Evolutionary conservation across 1,284 basidiomycete species (phyloP), one percentile per base, ranked within the genome.

Genomic region (Malassezia restricta): DNA sequence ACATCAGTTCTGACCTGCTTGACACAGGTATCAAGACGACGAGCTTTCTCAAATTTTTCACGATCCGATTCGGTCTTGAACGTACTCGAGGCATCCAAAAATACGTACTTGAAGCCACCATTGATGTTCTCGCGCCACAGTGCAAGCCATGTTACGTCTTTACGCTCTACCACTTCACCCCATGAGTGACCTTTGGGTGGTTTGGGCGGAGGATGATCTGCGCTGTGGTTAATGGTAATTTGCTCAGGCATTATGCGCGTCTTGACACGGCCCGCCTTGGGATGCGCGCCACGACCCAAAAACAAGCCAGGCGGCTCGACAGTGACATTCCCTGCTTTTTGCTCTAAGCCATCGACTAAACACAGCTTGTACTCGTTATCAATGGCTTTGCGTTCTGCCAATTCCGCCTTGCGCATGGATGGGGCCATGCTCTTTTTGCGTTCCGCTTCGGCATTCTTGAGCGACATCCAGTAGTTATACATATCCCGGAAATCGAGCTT

Each of bases 241-340:
- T 71, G 63, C 41, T 68, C 64, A 0, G 70, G 70, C 31, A 43
- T 49, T 39, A 63, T 59, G 55, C 76, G 64, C 65, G 89, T 87
- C 80, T 98, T 99, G 57, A 96, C 79, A 47, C 84, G 84, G 24
- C 94, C 94, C 74, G 95, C 96, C 79, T 87, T 91, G 1, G 94
- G 94, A 75, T 99, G 94, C 66, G 95, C 89, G 54, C 94, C 94
- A 62, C 94, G 90, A 55, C 94, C 94, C 75, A 92, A 80, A 77
- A 98, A 99, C 40, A 98, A 78, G 39, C 90, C 89, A 15, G 94
- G 94, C 70, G 94, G 94, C 79, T 99, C 94, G 45, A 96, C 84
- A 62, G 90, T 82, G 78, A 98, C 96, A 77, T 98, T 98, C 51
- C 94, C 94, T 47, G 95, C 83, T 74, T 94, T 95, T 77, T 99